Conservation (phyloP, 202 grass and related monocot genomes). For the Alloteropsis angusta region DNA sequence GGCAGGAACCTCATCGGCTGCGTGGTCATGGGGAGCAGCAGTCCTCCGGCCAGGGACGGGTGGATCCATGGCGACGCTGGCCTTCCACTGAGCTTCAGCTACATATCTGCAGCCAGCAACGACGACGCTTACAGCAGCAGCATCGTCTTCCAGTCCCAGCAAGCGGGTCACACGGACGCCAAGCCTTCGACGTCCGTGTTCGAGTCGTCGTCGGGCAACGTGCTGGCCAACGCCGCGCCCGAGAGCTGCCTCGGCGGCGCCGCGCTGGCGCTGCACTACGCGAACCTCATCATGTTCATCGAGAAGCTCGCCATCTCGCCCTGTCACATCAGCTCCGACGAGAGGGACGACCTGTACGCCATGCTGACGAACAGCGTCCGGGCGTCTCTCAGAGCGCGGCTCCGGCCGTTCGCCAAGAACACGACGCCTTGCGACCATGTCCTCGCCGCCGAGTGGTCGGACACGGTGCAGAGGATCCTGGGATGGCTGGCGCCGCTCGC, state of each 20-base stretch:
- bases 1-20: constrained; percentile 51
- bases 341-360: constrained; percentile 63
- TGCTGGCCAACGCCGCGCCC: constrained; percentile 24
- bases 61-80: constrained; percentile 29
- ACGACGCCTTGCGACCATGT: constrained; percentile 21
- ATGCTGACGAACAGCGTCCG: constrained; percentile 52
- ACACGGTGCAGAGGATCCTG: constrained; percentile 41
- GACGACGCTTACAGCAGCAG: not conserved
- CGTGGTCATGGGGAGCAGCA: constrained; percentile 28
- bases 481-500: constrained; percentile 75
- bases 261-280: constrained; percentile 55
- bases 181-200: constrained; percentile 31
- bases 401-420: constrained; percentile 21
- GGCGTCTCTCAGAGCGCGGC: constrained; percentile 40
- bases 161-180: not conserved
- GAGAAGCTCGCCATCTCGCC: constrained; percentile 52
- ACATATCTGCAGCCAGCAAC: not conserved
- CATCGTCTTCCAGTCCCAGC: not conserved
- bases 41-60: constrained; percentile 29
- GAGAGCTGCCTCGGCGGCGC: constrained; percentile 40
- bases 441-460: constrained; percentile 54
- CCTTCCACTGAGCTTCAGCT: constrained; percentile 28
- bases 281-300: constrained; percentile 57
- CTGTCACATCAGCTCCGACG: constrained; percentile 43
- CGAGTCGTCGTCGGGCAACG: constrained; percentile 5